Base-by-base conservation (phyloP, 352 stramenopile genomes). In the Peronospora belbahrii region DNA sequence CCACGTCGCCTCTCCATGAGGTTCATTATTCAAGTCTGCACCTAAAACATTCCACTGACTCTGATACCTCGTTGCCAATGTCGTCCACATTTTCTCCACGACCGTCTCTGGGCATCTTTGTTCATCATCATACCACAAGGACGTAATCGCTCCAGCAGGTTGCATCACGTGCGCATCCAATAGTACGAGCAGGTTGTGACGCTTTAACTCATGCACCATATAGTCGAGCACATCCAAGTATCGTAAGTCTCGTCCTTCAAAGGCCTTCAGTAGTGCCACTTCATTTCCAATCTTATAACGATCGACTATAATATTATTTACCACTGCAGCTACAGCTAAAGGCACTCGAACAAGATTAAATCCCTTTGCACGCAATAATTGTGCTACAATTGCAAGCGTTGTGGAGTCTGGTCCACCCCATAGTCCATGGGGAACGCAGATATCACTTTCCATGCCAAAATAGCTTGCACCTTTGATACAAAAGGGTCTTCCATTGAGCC, bases 381-480 rank as follows among this genome's bases (percentile, higher is more conserved):
- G 42, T 8, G 62, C 62, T 15, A 85, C 47, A 4, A 49, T 35
- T 1, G 57, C 54, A 9, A 84, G 25, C 9, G 69, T 76, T 14
- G 70, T 84, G 7, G 72, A 84, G 19, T 65, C 45, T 4, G 40
- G 30, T n/a, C 72, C 72, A 10, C 72, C 70, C 73, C 73, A 85
- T 15, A 85, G 58, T 17, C 73, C 73, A 31, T 85, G 73, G 1
- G 68, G 68, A 14, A 75, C 68, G 28, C 66, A 52, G 50, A 83
- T 83, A 38, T 80, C 62, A 10, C 48, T 76, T 48, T 85, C 73
- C 65, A 85, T 70, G 11, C 73, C 73, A 46, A 85, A 85, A 47
- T 60, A 83, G 40, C 59, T 85, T 25, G 51, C 66, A 27, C 73
- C 73, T 25, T 85, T 85, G 46, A 85, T 23, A 23, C 36, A 54